Conservation (phyloP, 306 rosid genomes). For the Prunus mira region DNA sequence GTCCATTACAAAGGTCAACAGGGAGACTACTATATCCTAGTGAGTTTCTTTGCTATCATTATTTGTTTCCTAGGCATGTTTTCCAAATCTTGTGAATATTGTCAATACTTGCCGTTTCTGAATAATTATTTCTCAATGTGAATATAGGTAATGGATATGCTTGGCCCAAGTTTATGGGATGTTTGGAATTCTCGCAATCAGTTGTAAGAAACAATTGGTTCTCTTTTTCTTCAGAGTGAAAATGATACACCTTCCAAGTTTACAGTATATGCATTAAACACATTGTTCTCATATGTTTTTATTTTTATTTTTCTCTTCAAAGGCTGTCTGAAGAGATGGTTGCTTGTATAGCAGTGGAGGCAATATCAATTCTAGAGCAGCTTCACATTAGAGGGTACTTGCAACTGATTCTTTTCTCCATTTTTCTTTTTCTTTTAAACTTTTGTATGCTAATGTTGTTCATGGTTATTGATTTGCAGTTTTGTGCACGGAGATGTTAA, state of each 20-base stretch:
- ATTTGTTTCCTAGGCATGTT: neutral
- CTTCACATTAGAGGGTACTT: conserved; percentile 34
- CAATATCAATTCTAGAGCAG: conserved; percentile 38
- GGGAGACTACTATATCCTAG: conserved; percentile 38
- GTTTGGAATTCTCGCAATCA: conserved; percentile 40
- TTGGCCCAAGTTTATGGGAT: conserved; percentile 43
- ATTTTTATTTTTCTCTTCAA: neutral
- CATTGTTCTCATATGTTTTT: neutral
- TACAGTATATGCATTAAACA: neutral
- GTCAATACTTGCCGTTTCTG: neutral
- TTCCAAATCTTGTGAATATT: neutral
- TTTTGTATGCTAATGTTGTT: neutral
- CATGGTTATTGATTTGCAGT: conserved; percentile 16
- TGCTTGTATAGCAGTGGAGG: conserved; percentile 43
- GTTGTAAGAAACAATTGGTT: conserved; percentile 26
- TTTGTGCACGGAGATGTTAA: conserved; percentile 45
- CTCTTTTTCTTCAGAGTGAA: neutral
- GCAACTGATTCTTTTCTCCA: neutral
- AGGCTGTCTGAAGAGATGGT: conserved; percentile 41
- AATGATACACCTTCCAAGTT: neutral
- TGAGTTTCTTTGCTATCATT: conserved; percentile 20
- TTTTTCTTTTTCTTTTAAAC: neutral
- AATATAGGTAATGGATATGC: conserved; percentile 39
- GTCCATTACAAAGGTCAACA: conserved; percentile 44
- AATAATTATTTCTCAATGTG: neutral